Conservation (phyloP, 257 asterid species). For the Solanum etuberosum region DNA sequence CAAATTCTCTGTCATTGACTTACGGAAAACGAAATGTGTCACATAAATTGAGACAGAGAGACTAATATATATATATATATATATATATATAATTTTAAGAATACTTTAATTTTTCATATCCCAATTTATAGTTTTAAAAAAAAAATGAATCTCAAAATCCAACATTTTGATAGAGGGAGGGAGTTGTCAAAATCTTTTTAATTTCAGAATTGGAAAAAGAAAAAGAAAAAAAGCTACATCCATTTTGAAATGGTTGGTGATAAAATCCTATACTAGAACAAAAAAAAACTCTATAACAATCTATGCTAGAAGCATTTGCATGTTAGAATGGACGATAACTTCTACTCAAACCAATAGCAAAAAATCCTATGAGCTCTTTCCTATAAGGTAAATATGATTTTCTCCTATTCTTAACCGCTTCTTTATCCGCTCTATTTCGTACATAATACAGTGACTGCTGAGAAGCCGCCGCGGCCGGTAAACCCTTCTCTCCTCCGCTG, state of each 20-base stretch:
- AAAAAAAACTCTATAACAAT: not conserved
- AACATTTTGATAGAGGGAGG: not conserved
- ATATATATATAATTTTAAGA: too few species aligned
- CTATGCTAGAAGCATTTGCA: not conserved
- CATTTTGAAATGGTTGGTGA: not conserved
- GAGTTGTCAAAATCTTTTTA: not conserved
- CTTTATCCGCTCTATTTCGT: not conserved
- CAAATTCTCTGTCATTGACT: too few species aligned
- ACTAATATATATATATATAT: too few species aligned
- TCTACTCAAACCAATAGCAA: not conserved
- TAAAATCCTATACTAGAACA: not conserved
- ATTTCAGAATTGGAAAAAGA: not conserved
- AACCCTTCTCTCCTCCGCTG: not conserved
- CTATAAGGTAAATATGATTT: slow-evolving; percentile 8
- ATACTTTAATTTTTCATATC: too few species aligned
- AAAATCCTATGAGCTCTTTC: slow-evolving; percentile 4
- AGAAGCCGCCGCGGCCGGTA: not conserved
- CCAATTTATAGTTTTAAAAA: too few species aligned
- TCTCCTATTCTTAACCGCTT: slow-evolving; percentile 1
- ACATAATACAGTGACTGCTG: not conserved
- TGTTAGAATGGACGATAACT: slow-evolving; percentile 1
- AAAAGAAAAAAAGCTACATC: not conserved
- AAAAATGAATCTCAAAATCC: not conserved
- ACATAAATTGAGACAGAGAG: too few species aligned
- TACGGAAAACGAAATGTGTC: too few species aligned